Evolutionary conservation across 2,329 filamentous ascomycete species (phyloP), one percentile per base, ranked within the genome.

Genomic region (Cercospora citrullina): DNA sequence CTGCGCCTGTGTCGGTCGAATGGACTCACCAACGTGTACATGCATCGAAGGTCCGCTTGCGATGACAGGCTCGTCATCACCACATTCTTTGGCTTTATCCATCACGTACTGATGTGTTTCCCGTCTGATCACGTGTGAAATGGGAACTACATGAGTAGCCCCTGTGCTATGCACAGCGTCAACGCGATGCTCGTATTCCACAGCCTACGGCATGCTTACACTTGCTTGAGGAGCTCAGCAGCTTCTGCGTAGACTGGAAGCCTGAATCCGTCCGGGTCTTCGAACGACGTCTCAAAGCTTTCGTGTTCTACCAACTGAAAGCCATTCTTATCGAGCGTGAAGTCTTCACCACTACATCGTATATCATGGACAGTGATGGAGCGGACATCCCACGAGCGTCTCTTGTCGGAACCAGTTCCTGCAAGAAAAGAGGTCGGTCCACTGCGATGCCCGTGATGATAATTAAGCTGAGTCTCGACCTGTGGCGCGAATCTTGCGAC

Each of bases 321-420:
- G 6, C 48, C 65, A n/a, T 62, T 66, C 18, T 30, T 10, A 16
- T 66, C 59, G n/a, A 63, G 48, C 16, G 65, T 63, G 36, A 63
- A 63, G 8, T 57, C 21, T 18, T 57, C 33, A 10, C 14, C 12
- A 59, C 26, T 31, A 4, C 26, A 16, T 8, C 65, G 48, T 8
- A 63, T 16, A 16, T 67, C 51, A 4, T 58, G 23, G 10, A 67
- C 28, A 9, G 51, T 45, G 26, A 63, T 30, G 33, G 45, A 21
- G 31, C 30, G 60, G n/a, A 51, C 28, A 3, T 63, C 65, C 28
- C 61, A 48, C 23, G 33, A 7, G n/a, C 60, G 48, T 10, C 53
- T 51, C 59, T 59, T 66, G 33, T 66, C 65, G 9, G 57, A 45
- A 3, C 26, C 64, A 10, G 64, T 66, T 9, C 59, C 64, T 23